Base-by-base conservation (phyloP, 78 protist genomes). In the Dictyostelium brefeldianum region DNA sequence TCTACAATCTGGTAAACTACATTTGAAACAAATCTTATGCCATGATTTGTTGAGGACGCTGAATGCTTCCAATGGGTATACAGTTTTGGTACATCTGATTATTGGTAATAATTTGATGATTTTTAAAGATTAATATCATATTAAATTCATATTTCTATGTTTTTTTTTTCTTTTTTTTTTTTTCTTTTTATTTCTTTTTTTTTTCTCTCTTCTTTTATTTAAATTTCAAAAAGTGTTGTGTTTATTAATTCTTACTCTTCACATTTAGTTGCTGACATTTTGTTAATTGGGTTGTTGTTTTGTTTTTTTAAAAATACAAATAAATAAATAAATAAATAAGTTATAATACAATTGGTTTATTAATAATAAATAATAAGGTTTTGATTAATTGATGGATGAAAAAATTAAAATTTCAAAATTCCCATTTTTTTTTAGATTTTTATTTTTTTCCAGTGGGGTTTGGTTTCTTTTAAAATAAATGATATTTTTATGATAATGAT, bases 1-100 rank as follows among this genome's bases (percentile, higher is more conserved):
- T 80, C 84, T 92, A 54, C 95, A 92, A 50, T 74, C 84, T 14
- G 48, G 47, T 4, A 62, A 29, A 62, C 70, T 53, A 25, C 93
- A 87, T 50, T 77, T 87, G 67, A 59, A 87, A n/a, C 93, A 87
- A 25, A 22, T 15, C 27, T 87, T 87, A 56, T 87, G 93, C 93
- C 93, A 87, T 77, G 93, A 87, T 65, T 87, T 85, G 48, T 78
- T 77, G n/a, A 20, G 46, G 9, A 5, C 18, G 14, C 3, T 36
- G 56, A 67, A 41, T 7, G 92, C 92, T 29, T 85, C 92, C 0
- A 85, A 65, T 85, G 92, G 92, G 78, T 74, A 85, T 0, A 85
- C 92, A 0, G 43, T 74, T 67, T 71, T 75, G 31, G 50, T 54
- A 25, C 92, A 85, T 25, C 50, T 67, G 17, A 22, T 27, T 27